Evolutionary conservation across 129 eudicot species (phyloP).

Genomic region (Chrysanthemum seticuspe): DNA sequence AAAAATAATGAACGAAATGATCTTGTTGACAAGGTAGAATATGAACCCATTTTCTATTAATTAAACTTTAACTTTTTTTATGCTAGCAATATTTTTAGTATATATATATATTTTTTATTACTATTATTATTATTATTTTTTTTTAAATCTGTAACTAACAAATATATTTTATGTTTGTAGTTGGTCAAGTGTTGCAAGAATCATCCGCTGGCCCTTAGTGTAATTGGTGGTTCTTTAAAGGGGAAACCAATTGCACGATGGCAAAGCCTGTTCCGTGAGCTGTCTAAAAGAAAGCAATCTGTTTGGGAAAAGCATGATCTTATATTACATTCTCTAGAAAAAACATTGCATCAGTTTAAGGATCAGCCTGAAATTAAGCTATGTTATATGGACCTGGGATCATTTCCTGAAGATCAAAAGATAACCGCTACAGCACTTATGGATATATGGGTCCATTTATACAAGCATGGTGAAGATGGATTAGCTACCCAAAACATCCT

Average conservation of each 20-base stretch:
- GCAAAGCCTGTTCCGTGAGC: slow-evolving; percentile 8
- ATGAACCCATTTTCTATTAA: neutral
- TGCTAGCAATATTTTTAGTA: neutral
- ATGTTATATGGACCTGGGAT: slow-evolving; percentile 34
- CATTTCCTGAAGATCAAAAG: slow-evolving; percentile 42
- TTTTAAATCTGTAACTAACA: neutral
- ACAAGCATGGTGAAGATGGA: no score
- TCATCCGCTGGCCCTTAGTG: slow-evolving; percentile 22
- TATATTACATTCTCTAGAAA: slow-evolving; percentile 21
- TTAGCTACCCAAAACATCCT: no score
- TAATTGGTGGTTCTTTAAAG: slow-evolving; percentile 30
- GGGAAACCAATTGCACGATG: slow-evolving; percentile 26
- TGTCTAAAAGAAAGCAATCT: slow-evolving; percentile 28
- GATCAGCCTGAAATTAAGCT: slow-evolving; percentile 20
- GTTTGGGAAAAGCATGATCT: slow-evolving; percentile 31
- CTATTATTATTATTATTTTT: no score
- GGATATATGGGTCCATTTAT: no score
- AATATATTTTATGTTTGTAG: slow-evolving; percentile 8
- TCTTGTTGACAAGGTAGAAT: slow-evolving; percentile 4
- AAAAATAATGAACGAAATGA: neutral
- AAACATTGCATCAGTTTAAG: slow-evolving; percentile 25
- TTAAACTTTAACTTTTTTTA: neutral
- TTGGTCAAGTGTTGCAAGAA: slow-evolving; percentile 30
- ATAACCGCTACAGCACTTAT: neutral
- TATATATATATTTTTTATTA: no score